Base-by-base conservation (phyloP, 352 stramenopile species). In the Pythium insidiosum region DNA sequence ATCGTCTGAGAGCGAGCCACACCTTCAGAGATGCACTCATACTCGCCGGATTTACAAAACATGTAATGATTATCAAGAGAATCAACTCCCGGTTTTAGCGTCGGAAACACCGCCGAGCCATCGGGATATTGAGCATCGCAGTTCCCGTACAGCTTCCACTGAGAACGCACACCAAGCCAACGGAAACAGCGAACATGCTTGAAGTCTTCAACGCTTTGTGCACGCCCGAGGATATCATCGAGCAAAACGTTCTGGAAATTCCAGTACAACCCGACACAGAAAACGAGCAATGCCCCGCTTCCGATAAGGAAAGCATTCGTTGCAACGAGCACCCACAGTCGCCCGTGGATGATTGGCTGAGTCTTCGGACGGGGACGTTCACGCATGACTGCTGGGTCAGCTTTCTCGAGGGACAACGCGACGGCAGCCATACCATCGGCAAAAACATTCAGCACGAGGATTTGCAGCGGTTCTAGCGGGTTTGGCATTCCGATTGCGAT, bases 391-490 rank as follows among this genome's bases (percentile, higher is more conserved):
- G 29, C 31, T 1, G 56, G 56, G 24, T 68, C 60, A 10, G 55
- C 60, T 43, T 63, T 68, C 44, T 68, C 60, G 6, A 68, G 52
- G 3, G 47, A 61, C 16, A 68, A 19, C 36, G 60, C 60, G 5
- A 68, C 58, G 1, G 63, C 63, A 0, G 63, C 58, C 53, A 67
- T 67, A n/a, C 63, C 63, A 24, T 98, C 92, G 66, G 97, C 97
- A 59, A 98, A 96, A 20, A 98, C 58, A 58, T 98, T 97, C 19
- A 98, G 79, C 83, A 92, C 97, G 18, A 98, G 62, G 81, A 98
- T 95, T 74, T 96, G 92, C 5, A 97, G 79, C 19, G 89, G 84
- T 46, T 91, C 95, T 19, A 98, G 61, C n/a, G 88, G 88, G 31
- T 66, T 72, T 18, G 62, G 62, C 56, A 72, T 58, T 12, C 56